Conservation (phyloP, 305 asterid genomes). For the Euphrasia arctica region DNA sequence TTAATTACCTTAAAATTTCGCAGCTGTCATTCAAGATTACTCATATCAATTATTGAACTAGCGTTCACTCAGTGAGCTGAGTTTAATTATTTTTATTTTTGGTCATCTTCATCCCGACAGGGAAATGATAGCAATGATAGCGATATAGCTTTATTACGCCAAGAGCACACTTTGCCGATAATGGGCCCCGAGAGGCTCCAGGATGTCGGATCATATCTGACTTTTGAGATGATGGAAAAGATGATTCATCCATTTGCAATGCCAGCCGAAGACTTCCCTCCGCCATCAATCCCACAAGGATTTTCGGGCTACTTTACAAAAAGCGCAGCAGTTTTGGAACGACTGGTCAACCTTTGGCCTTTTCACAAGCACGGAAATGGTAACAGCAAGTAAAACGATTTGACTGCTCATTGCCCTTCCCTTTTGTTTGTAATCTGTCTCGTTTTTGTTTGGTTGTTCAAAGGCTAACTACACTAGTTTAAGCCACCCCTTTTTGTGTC, state of each 20-base stretch:
- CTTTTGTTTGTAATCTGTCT: neutral
- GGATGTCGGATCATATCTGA: constrained; percentile 76
- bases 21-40: neutral
- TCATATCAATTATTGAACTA: neutral
- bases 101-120: constrained; percentile 35
- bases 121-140: constrained; percentile 39
- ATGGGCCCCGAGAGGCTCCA: constrained; percentile 98
- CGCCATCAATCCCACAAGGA: constrained; percentile 77
- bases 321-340: constrained; percentile 85
- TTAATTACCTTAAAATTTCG: no score
- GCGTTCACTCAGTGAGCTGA: neutral
- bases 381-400: constrained; percentile 40
- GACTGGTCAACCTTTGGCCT: constrained; percentile 87
- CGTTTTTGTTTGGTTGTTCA: neutral
- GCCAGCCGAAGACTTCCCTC: constrained; percentile 98
- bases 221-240: constrained; percentile 82
- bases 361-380: constrained; percentile 70
- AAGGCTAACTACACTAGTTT: neutral
- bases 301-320: constrained; percentile 92
- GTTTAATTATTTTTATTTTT: neutral
- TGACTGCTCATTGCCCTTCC: neutral
- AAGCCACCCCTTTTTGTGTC: no score
- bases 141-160: constrained; percentile 71
- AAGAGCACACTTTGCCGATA: constrained; percentile 95
- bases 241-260: constrained; percentile 85